phyloP scores from a whole-genome alignment of 768 basidiomycete species.

The Holtermanniella nyarrowii region DNA sequence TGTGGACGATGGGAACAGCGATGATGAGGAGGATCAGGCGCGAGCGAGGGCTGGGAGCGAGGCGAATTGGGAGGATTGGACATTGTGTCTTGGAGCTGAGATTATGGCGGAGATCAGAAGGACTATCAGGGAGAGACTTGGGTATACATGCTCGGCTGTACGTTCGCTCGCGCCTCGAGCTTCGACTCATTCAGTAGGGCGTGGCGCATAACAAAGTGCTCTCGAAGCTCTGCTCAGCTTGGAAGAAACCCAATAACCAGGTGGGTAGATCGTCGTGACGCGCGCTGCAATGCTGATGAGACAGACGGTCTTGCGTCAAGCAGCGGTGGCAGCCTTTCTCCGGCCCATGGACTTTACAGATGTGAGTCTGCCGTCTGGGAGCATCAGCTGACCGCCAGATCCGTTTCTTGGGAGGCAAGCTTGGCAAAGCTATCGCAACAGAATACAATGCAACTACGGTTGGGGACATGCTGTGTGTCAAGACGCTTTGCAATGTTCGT shows the following conservation, averaged over 20 bases:
- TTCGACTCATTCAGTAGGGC: conserved; percentile 47
- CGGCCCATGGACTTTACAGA: conserved; percentile 80
- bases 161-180: conserved; percentile 31
- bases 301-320: conserved; percentile 73
- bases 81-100: conserved; percentile 76
- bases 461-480: conserved; percentile 65
- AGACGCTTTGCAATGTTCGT: not conserved
- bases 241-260: conserved; percentile 81
- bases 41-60: conserved; percentile 7
- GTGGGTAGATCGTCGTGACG: conserved; percentile 45
- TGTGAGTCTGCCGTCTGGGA: conserved; percentile 42
- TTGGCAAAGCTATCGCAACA: conserved; percentile 73
- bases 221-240: conserved; percentile 87
- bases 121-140: conserved; percentile 58
- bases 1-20: conserved; percentile 1
- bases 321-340: conserved; percentile 74
- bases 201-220: conserved; percentile 88
- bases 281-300: not conserved
- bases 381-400: conserved; percentile 49
- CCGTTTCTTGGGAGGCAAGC: conserved; percentile 86
- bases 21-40: conserved; percentile 7
- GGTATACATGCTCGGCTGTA: conserved; percentile 91
- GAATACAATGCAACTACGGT: conserved; percentile 85
- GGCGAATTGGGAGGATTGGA: conserved; percentile 82
- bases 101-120: conserved; percentile 65